Percentiles rank a stretch among this genome's conserved stretches.
phyloP scores from a whole-genome alignment of 116 monocot species.

The Cymodocea nodosa region DNA sequence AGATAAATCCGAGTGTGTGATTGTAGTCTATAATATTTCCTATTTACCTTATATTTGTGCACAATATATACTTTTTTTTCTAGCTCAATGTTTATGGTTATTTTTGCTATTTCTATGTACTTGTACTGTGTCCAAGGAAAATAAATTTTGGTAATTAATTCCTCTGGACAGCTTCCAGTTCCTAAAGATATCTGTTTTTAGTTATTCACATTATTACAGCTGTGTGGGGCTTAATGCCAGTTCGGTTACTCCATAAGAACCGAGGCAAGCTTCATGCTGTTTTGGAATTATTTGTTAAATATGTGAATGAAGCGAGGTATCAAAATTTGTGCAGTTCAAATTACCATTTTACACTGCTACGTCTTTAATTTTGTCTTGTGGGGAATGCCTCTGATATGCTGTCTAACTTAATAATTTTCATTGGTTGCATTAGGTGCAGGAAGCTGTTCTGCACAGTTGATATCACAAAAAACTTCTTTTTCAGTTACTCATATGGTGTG shows the following conservation, averaged over 20 bases:
- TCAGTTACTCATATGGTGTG: slow-evolving; percentile 78
- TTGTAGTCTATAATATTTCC: too few relatives aligned
- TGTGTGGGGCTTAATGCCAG: slow-evolving; percentile 16
- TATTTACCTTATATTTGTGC: too few relatives aligned
- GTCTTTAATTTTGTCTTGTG: neutral
- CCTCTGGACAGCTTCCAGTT: slow-evolving; percentile 1
- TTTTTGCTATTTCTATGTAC: neutral
- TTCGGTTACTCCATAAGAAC: slow-evolving; percentile 16
- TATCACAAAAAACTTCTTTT: slow-evolving; percentile 96
- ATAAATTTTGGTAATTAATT: neutral
- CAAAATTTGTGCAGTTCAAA: slow-evolving; percentile 13
- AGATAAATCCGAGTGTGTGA: too few relatives aligned
- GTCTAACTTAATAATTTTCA: neutral
- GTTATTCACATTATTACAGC: slow-evolving; percentile 14
- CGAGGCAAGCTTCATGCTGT: slow-evolving; percentile 27
- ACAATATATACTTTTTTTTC: too few relatives aligned
- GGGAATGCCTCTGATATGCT: neutral
- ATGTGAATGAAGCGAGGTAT: slow-evolving; percentile 13
- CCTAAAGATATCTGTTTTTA: neutral
- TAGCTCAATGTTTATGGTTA: too few relatives aligned
- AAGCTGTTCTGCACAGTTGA: slow-evolving; percentile 75
- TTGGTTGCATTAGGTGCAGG: slow-evolving; percentile 52
- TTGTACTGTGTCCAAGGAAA: neutral
- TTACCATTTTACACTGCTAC: slow-evolving; percentile 13
- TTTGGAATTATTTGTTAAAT: slow-evolving; percentile 19